These are phyloP conservation scores for Tylopilus cervinicoccineus DNA, from an alignment of 768 basidiomycete species.

Conservation along the genomic window DNA sequence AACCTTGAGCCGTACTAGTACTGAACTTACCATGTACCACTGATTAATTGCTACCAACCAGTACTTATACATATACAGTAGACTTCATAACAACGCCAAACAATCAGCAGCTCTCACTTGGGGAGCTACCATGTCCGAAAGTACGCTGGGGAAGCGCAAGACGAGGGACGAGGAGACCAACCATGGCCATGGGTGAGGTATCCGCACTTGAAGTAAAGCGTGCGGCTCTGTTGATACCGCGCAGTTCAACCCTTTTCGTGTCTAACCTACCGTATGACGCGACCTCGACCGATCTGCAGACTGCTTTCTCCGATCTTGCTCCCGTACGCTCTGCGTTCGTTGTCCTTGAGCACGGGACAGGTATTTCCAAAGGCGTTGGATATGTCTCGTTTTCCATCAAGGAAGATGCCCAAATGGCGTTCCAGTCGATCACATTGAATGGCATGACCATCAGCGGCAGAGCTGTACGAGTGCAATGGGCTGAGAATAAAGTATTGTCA, in stretches of 20 bases:
- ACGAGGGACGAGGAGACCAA: constrained; percentile 16
- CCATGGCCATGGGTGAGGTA: constrained; percentile 21
- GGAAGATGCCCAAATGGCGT: constrained; percentile 81
- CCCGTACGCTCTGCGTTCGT: constrained; percentile 94
- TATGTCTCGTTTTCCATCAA: constrained; percentile 89
- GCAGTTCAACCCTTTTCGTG: constrained; percentile 84
- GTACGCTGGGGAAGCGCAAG: constrained; percentile 28
- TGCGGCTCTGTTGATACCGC: not conserved
- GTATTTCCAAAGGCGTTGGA: constrained; percentile 89
- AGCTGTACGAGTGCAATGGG: constrained; percentile 74
- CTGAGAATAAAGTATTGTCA: constrained; percentile 63
- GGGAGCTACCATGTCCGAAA: constrained; percentile 5
- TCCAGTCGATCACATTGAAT: constrained; percentile 59
- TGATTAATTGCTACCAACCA: too few species aligned
- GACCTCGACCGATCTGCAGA: constrained; percentile 87
- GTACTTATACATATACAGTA: too few species aligned
- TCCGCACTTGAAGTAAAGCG: not conserved
- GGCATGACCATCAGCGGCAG: constrained; percentile 66
- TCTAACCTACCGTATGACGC: constrained; percentile 89
- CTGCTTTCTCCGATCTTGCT: constrained; percentile 92
- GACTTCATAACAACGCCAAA: constrained; percentile 8
- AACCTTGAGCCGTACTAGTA: too few species aligned
- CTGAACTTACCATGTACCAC: too few species aligned
- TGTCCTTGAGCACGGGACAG: constrained; percentile 72
- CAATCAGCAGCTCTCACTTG: not conserved